phyloP scores from a whole-genome alignment of 345 rosid species.

The Erucastrum elatum region DNA sequence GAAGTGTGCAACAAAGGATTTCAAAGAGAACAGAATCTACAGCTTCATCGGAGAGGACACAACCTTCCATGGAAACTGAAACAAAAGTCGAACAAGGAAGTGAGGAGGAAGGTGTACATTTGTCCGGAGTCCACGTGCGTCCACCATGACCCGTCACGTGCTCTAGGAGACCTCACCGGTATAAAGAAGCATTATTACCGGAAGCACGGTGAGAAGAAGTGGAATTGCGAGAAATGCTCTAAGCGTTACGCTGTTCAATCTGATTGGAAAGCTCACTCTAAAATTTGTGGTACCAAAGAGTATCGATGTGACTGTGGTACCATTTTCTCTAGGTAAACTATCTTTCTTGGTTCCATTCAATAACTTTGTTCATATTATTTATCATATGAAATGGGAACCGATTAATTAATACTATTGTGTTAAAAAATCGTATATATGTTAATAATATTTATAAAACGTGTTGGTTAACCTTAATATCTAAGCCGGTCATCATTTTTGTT shows the following conservation, averaged over 20 bases:
- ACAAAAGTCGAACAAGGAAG: conserved; percentile 73
- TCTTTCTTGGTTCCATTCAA: conserved; percentile 2
- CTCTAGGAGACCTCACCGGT: conserved; percentile 85
- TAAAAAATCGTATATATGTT: neutral
- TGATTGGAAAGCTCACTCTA: conserved; percentile 88
- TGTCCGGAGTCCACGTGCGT: conserved; percentile 84
- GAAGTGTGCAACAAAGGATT: conserved; percentile 89
- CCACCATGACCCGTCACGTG: conserved; percentile 76
- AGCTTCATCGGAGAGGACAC: conserved; percentile 86
- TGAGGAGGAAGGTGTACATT: conserved; percentile 67
- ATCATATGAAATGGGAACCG: neutral
- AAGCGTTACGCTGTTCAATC: conserved; percentile 78
- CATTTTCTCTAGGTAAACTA: conserved; percentile 69
- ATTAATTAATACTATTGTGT: neutral
- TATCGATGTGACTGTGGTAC: conserved; percentile 83
- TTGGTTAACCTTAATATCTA: neutral
- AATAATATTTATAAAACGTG: neutral
- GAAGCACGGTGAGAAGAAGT: conserved; percentile 76
- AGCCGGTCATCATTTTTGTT: neutral
- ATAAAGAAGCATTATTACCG: conserved; percentile 75
- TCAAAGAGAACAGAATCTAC: conserved; percentile 78
- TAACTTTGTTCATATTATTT: neutral
- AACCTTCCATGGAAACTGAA: conserved; percentile 79
- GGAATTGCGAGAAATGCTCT: conserved; percentile 79
- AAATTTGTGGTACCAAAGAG: conserved; percentile 65